Base-by-base conservation (phyloP, 2,329 filamentous ascomycete genomes). In the Epichloe hybrida region DNA sequence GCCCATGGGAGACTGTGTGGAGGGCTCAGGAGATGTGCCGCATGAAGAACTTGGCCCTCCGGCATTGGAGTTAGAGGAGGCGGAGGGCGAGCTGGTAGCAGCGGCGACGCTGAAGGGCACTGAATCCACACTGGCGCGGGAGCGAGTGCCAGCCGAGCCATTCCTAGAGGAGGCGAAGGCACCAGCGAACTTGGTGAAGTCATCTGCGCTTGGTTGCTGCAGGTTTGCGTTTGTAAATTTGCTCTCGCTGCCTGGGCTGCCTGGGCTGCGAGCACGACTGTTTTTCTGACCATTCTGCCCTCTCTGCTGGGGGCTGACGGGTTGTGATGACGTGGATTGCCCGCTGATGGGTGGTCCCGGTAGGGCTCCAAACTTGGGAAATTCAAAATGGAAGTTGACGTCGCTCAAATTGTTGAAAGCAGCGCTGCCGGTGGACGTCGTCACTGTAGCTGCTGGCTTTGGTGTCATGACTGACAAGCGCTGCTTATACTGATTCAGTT, bases 371-470 rank as follows among this genome's bases (percentile, higher is more conserved):
- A 98, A 97, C 63, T 86, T 90, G 56, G 93, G 91, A 57, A 97
- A 97, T 58, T 97, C 91, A 59, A 98, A 97, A 58, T 91, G 84
- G 63, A 97, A 97, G 64, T 85, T 89, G 64, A 86, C 84, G 55
- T 86, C 84, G 60, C 75, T 81, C 50, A 83, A 71, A 57, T 81
- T 83, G 64, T 72, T 79, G 55, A 80, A 64, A 11, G 72, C 73
- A 21, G 72, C 64, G 50, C 60, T 65, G 59, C 75, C 70, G 60
- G 76, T 72, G 1, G 58, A 50, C 0, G 58, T 49, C 47, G 63
- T 64, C 13, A 72, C 73, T 64, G 77, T 67, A 1, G 59, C 51
- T 2, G 75, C 52, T 17, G 57, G 52, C 54, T 58, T 64, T 58
- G 48, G 67, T 50, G 65, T 59, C 54, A 75, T 75, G 59, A 86